A percentile compares a stretch with the other conserved stretches of the same genome.
Conservation (phyloP, 1,139 yeast genomes). For the Meyerozyma carpophila region DNA sequence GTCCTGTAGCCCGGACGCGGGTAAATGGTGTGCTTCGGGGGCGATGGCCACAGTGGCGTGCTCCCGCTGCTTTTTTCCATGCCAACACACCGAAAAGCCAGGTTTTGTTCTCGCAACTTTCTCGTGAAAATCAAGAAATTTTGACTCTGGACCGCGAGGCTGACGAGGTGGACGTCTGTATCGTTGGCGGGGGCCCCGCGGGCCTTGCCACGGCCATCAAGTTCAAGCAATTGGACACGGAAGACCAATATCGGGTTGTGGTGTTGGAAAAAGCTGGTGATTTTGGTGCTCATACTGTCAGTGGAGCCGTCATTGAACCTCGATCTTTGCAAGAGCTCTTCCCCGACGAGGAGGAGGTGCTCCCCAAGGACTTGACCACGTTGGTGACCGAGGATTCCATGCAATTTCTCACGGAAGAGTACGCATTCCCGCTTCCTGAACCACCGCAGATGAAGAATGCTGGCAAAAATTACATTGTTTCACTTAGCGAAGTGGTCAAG, state of each 20-base stretch:
- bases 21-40: background rate
- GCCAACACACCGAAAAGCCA: background rate
- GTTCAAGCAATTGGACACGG: constrained; percentile 76
- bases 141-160: constrained; percentile 64
- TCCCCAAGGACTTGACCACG: constrained; percentile 72
- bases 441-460: constrained; percentile 87
- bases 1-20: background rate
- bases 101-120: background rate
- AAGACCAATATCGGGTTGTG: constrained; percentile 74
- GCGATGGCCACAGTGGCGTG: background rate
- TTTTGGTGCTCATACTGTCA: constrained; percentile 84
- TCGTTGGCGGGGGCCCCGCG: constrained; percentile 98
- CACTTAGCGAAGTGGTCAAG: constrained; percentile 75
- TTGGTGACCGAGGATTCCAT: constrained; percentile 65
- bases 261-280: constrained; percentile 91
- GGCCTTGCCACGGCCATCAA: constrained; percentile 92
- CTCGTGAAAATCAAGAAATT: constrained; percentile 40
- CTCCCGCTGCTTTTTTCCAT: background rate
- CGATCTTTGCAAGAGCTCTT: constrained; percentile 77
- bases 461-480: constrained; percentile 79
- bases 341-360: constrained; percentile 73
- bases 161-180: constrained; percentile 87
- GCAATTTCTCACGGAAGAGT: constrained; percentile 56
- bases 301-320: constrained; percentile 95
- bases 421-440: constrained; percentile 72